Evolutionary conservation across 768 basidiomycete species (phyloP).

Genomic region (Rhizopogon vinicolor): DNA sequence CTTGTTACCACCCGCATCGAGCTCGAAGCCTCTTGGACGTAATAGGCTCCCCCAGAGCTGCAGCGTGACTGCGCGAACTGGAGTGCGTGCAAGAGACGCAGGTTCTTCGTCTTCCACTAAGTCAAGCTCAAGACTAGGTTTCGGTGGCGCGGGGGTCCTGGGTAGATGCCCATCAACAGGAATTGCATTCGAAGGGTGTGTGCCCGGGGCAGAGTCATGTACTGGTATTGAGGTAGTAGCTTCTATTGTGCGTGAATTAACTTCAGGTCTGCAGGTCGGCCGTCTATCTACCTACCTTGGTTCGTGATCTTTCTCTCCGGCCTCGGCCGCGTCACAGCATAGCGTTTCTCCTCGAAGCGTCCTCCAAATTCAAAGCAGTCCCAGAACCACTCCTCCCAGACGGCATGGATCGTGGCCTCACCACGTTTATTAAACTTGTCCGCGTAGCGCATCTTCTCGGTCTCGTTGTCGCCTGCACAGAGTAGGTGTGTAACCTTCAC

Average conservation of each 20-base stretch:
- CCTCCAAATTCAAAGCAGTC: slow-evolving; percentile 78
- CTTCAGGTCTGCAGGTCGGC: background rate
- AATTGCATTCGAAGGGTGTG: slow-evolving; percentile 10
- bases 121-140: slow-evolving; percentile 15
- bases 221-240: slow-evolving; percentile 4
- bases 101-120: slow-evolving; percentile 52
- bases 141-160: slow-evolving; percentile 15
- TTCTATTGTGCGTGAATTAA: background rate
- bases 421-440: slow-evolving; percentile 65
- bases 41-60: slow-evolving; percentile 72
- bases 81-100: slow-evolving; percentile 52
- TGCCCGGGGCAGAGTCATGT: slow-evolving; percentile 11
- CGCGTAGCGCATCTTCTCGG: slow-evolving; percentile 78
- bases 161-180: slow-evolving; percentile 10
- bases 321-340: slow-evolving; percentile 54
- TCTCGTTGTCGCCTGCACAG: slow-evolving; percentile 60
- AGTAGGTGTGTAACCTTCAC: slow-evolving; percentile 83
- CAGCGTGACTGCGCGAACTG: slow-evolving; percentile 44
- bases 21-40: slow-evolving; percentile 60
- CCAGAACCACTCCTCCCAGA: slow-evolving; percentile 99
- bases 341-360: slow-evolving; percentile 58
- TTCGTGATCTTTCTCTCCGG: slow-evolving; percentile 45
- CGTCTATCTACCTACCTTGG: slow-evolving; percentile 14
- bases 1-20: slow-evolving; percentile 39
- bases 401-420: slow-evolving; percentile 70